Evolutionary conservation across 371 early-diverging fungal genomes (phyloP), one percentile per base, ranked within the genome.

Genomic region (Modicella reniformis): DNA sequence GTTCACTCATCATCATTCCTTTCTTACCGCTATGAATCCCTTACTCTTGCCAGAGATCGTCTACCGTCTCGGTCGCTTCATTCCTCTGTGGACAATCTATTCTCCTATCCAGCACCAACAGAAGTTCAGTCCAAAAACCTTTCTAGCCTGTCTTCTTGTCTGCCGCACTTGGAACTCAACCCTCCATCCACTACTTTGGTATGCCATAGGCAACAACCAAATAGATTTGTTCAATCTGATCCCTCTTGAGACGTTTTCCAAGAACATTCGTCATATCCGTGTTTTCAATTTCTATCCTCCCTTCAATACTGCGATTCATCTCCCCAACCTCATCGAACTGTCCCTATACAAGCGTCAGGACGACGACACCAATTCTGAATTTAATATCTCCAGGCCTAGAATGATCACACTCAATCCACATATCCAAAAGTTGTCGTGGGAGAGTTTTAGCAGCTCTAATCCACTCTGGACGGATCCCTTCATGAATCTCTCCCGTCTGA

Each of bases 121-220:
- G 13, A 17, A 3, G 10, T 53, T 53, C 15, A 53, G 19, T 12
- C 54, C 5, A 28, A 53, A 30, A 28, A 53, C 54, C 2, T 13
- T 53, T 9, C 54, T 53, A 3, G 54, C 28, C 29, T 53, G 54
- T 17, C 23, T 53, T 3, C 54, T 28, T 1, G 54, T 53, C 15
- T 53, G 54, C 32, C 54, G 54, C 32, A 53, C 54, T 30, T 53
- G 52, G 52, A 51, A 51, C 52, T 3, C 10, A 2, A 10, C 25
- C 19, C 25, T 51, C 6, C 52, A 51, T 51, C 52, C 12, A 13
- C 52, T 10, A 3, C 52, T 51, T 51, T 51, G 52, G 52, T 25
- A 51, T 3, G 10, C 3, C 52, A 17, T 12, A 3, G 44, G 17
- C 44, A 17, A 44, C 44, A 19, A 6, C 44, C 6, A 3, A 12